A percentile compares a stretch with the other conserved stretches of the same genome.
phyloP scores from a whole-genome alignment of 2,329 filamentous ascomycete species.

The Proliferodiscus dingleyae region DNA sequence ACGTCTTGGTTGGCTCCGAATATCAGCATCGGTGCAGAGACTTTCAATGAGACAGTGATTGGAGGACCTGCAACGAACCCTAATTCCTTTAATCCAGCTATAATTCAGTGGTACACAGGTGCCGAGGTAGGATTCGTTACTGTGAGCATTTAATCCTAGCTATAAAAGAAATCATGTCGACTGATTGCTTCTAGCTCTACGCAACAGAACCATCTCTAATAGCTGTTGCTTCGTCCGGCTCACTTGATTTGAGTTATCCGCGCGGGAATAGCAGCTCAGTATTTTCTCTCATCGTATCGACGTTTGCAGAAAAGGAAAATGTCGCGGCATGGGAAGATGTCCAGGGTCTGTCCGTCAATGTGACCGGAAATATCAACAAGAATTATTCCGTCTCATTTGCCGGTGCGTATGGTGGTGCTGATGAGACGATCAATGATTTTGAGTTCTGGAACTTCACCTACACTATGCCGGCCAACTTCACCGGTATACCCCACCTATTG shows the following conservation, averaged over 20 bases:
- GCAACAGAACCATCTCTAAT: conserved; percentile 38
- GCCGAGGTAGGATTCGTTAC: conserved; percentile 34
- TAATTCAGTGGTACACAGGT: conserved; percentile 52
- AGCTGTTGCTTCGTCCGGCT: conserved; percentile 37
- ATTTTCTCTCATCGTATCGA: conserved; percentile 48
- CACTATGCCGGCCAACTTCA: conserved; percentile 33
- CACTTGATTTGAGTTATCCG: conserved; percentile 50
- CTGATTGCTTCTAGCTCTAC: conserved; percentile 26
- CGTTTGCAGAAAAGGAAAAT: conserved; percentile 40
- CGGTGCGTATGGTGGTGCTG: conserved; percentile 31
- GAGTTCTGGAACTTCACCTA: conserved; percentile 45
- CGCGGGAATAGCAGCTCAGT: conserved; percentile 42
- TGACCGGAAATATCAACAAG: conserved; percentile 30
- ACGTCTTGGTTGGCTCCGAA: conserved; percentile 52
- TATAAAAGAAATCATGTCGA: too few relatives aligned
- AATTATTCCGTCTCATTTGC: conserved; percentile 18
- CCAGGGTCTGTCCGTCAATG: conserved; percentile 41
- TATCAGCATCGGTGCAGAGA: conserved; percentile 56
- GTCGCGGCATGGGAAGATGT: conserved; percentile 44
- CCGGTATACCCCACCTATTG: conserved; percentile 19
- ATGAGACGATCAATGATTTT: conserved; percentile 38
- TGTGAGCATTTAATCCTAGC: conserved; percentile 16
- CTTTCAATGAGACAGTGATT: conserved; percentile 50
- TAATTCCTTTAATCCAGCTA: conserved; percentile 52
- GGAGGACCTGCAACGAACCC: conserved; percentile 50